These are phyloP conservation scores for Porphyrellus cyaneotinctus DNA, from an alignment of 768 basidiomycete species.

Conservation along the genomic window DNA sequence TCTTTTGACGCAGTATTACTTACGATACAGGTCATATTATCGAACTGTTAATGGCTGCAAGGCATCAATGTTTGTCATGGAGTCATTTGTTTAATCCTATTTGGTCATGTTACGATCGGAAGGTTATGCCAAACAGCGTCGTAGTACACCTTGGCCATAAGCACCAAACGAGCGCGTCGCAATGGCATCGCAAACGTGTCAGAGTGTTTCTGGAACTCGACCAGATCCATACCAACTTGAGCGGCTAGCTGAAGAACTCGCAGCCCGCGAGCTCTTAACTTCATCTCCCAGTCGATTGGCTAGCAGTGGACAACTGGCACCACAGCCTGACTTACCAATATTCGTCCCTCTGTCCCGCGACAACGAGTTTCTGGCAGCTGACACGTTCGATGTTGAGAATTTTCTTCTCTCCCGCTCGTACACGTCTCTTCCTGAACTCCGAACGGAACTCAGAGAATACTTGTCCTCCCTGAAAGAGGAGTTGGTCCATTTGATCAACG, in stretches of 20 bases:
- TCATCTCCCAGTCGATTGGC: slow-evolving; percentile 5
- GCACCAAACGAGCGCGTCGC: background rate
- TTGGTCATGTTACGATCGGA: slow-evolving; percentile 25
- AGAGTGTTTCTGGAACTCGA: slow-evolving; percentile 9
- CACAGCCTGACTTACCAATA: slow-evolving; percentile 51
- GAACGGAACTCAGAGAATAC: slow-evolving; percentile 84
- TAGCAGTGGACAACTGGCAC: slow-evolving; percentile 6
- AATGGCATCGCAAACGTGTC: slow-evolving; percentile 20
- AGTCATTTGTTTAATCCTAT: slow-evolving; percentile 2
- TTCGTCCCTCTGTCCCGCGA: slow-evolving; percentile 74
- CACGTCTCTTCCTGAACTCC: slow-evolving; percentile 82
- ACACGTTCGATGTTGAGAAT: slow-evolving; percentile 74
- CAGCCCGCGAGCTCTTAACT: slow-evolving; percentile 42
- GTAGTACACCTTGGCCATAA: background rate
- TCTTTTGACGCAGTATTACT: no score
- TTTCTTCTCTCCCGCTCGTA: slow-evolving; percentile 86
- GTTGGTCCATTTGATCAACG: slow-evolving; percentile 92
- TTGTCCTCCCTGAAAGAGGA: slow-evolving; percentile 83
- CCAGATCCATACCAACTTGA: slow-evolving; percentile 65
- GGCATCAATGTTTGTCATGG: no score
- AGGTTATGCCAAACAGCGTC: slow-evolving; percentile 23
- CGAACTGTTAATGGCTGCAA: background rate
- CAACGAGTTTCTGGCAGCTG: slow-evolving; percentile 66
- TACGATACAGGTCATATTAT: background rate
- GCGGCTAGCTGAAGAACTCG: slow-evolving; percentile 70